A percentile compares a stretch with the other conserved stretches of the same genome.
Conservation (phyloP, 768 basidiomycete genomes). For the Phallus indusiatus region DNA sequence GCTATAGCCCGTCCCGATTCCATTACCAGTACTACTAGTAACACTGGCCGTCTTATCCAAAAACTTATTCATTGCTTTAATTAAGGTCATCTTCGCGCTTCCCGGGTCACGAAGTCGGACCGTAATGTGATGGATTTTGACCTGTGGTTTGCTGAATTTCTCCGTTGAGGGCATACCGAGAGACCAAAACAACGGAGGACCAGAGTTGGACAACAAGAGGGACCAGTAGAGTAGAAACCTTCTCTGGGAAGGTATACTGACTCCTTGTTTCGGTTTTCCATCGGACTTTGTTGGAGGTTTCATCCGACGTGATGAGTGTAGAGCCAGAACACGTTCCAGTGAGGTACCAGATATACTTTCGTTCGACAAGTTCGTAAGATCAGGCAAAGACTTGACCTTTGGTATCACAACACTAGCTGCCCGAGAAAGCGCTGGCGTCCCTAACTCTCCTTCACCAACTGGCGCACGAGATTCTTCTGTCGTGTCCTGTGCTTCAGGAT, state of each 20-base stretch:
- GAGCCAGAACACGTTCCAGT: slow-evolving; percentile 48
- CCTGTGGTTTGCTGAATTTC: slow-evolving; percentile 27
- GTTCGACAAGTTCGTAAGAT: neutral
- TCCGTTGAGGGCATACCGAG: slow-evolving; percentile 12
- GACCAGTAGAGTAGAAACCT: slow-evolving; percentile 78
- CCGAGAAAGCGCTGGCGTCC: neutral
- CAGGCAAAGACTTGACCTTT: neutral
- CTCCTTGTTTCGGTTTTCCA: slow-evolving; percentile 38
- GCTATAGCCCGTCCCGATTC: no score
- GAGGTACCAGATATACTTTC: slow-evolving; percentile 18
- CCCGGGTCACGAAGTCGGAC: slow-evolving; percentile 53
- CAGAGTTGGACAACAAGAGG: slow-evolving; percentile 45
- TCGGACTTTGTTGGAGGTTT: slow-evolving; percentile 26
- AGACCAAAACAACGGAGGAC: slow-evolving; percentile 42
- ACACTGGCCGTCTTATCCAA: slow-evolving; percentile 35
- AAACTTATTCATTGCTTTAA: slow-evolving; percentile 47
- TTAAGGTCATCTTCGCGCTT: slow-evolving; percentile 38
- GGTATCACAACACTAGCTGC: neutral
- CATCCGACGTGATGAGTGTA: slow-evolving; percentile 68
- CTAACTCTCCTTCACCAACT: neutral
- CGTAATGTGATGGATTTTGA: slow-evolving; percentile 46
- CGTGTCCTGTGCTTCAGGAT: neutral
- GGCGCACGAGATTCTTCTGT: neutral
- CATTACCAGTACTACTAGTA: slow-evolving; percentile 16
- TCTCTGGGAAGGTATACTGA: slow-evolving; percentile 74